Conservation (phyloP, 2,329 filamentous ascomycete species). For the Pestalotiopsis sp. region DNA sequence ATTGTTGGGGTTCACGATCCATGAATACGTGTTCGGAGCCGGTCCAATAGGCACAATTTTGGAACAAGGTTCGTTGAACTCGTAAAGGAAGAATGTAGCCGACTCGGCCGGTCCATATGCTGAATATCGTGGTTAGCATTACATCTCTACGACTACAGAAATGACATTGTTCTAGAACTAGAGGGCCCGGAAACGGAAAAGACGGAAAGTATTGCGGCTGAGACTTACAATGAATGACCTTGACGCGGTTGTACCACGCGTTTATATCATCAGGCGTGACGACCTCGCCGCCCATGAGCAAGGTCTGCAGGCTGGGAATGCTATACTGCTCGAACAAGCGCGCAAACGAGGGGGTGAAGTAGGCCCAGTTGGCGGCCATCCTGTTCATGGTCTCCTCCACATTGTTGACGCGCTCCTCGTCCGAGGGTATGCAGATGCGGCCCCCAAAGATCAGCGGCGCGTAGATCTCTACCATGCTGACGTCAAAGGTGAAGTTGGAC, state of each 20-base stretch:
- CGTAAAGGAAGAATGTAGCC: background rate
- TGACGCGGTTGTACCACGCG: conserved; percentile 1
- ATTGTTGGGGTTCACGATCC: conserved; percentile 35
- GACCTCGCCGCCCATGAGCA: conserved; percentile 25
- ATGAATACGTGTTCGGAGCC: conserved; percentile 34
- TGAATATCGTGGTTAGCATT: background rate
- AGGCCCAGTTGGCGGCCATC: conserved; percentile 2
- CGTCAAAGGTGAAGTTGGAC: conserved; percentile 9
- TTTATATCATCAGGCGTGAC: conserved; percentile 13
- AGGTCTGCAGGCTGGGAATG: conserved; percentile 16
- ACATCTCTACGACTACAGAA: background rate
- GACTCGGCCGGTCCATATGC: conserved; percentile 41
- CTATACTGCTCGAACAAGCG: conserved; percentile 1
- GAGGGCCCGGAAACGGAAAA: background rate
- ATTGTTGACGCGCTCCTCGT: conserved; percentile 8
- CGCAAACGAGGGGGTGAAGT: conserved; percentile 7
- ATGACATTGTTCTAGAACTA: background rate
- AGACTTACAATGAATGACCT: conserved; percentile 7
- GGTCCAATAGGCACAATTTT: conserved; percentile 30
- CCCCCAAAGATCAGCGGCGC: conserved; percentile 1
- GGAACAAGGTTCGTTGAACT: conserved; percentile 23
- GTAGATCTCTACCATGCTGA: conserved; percentile 8
- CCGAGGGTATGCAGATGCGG: conserved; percentile 7
- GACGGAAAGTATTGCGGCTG: background rate
- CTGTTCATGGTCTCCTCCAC: conserved; percentile 4